phyloP scores from a whole-genome alignment of 2,329 filamentous ascomycete species.

The Hypoxylon sp. region DNA sequence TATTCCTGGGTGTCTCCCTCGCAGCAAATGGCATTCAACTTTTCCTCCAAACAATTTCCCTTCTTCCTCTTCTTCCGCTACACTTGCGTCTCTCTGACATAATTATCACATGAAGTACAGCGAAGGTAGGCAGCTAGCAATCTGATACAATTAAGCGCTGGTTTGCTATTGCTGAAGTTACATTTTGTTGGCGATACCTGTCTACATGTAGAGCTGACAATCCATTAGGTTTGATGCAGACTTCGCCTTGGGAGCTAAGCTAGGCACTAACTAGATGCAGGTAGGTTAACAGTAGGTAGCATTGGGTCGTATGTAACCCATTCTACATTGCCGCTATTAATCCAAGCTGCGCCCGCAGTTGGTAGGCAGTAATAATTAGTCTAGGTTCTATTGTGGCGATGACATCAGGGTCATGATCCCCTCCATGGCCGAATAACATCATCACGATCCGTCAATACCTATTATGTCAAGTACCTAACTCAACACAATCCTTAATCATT shows the following conservation, averaged over 20 bases:
- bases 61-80: too few species aligned
- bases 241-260: conserved; percentile 1
- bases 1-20: too few species aligned
- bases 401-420: conserved; percentile 37
- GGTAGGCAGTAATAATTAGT: too few species aligned
- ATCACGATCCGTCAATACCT: too few species aligned
- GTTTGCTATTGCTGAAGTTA: too few species aligned
- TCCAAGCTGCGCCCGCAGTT: conserved; percentile 28
- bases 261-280: conserved; percentile 7
- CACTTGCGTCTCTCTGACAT: too few species aligned
- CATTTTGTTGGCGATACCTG: too few species aligned
- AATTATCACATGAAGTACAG: too few species aligned
- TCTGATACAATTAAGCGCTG: too few species aligned
- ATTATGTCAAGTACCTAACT: too few species aligned
- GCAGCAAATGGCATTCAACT: background rate
- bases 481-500: background rate
- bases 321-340: background rate
- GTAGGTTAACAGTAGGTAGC: conserved; percentile 2
- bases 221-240: background rate
- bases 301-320: conserved; percentile 6
- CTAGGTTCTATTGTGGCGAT: conserved; percentile 30
- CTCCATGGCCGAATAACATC: conserved; percentile 7
- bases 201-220: too few species aligned
- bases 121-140: too few species aligned
- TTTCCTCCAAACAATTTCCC: background rate